Conservation (phyloP, 495 filamentous ascomycete genomes). For the Podospora bellae-mahoneyi region DNA sequence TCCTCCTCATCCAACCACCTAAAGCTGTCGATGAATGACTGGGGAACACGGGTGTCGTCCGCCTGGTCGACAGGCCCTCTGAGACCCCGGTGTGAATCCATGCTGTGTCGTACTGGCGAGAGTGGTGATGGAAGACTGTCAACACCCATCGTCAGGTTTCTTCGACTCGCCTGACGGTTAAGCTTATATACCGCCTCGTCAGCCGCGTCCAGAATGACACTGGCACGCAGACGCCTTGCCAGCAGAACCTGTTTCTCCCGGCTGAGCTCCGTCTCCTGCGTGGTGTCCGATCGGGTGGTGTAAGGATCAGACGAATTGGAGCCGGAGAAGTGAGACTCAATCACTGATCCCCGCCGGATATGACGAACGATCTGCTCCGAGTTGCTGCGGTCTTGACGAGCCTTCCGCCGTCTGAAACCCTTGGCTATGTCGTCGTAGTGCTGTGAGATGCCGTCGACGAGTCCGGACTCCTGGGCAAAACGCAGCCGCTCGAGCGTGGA, state of each 20-base stretch:
- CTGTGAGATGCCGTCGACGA: slow-evolving; percentile 39
- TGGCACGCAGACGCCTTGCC: slow-evolving; percentile 52
- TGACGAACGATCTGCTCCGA: slow-evolving; percentile 39
- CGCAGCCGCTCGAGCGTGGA: slow-evolving; percentile 63
- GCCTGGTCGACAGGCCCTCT: slow-evolving; percentile 37
- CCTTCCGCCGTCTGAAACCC: slow-evolving; percentile 40
- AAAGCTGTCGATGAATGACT: slow-evolving; percentile 63
- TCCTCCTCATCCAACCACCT: slow-evolving; percentile 79
- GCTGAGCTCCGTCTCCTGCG: slow-evolving; percentile 52
- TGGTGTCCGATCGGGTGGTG: slow-evolving; percentile 64
- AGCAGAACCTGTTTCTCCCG: slow-evolving; percentile 68
- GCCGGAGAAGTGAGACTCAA: slow-evolving; percentile 43
- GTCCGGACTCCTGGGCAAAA: slow-evolving; percentile 52
- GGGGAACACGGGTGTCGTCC: slow-evolving; percentile 37
- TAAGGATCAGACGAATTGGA: slow-evolving; percentile 67
- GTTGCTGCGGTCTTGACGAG: slow-evolving; percentile 33
- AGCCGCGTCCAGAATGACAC: slow-evolving; percentile 64
- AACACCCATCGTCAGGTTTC: slow-evolving; percentile 31
- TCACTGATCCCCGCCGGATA: slow-evolving; percentile 28
- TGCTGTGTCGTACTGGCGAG: slow-evolving; percentile 32
- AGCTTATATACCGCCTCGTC: slow-evolving; percentile 62
- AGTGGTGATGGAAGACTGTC: slow-evolving; percentile 28
- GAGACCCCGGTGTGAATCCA: slow-evolving; percentile 35
- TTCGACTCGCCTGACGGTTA: slow-evolving; percentile 40
- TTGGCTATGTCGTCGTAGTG: slow-evolving; percentile 41